Evolutionary conservation across 331 rosid genomes (phyloP).

Genomic region (Spiraea crenata): DNA sequence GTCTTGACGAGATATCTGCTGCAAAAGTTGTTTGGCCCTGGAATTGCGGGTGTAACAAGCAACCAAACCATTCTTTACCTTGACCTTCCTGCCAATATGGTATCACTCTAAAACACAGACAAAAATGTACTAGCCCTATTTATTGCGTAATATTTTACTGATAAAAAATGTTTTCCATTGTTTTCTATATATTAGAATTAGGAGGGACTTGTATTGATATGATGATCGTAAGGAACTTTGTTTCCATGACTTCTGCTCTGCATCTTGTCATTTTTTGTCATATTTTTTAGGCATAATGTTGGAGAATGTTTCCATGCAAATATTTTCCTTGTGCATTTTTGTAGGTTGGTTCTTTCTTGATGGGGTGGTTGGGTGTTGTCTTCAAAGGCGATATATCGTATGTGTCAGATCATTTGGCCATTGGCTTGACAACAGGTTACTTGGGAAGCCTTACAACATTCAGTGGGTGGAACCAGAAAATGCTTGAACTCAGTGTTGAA

Average conservation of each 20-base stretch:
- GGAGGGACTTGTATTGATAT: slow-evolving; percentile 2
- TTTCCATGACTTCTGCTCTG: background rate
- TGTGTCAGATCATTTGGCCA: slow-evolving; percentile 65
- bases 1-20: slow-evolving; percentile 71
- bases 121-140: background rate
- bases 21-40: slow-evolving; percentile 75
- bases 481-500: slow-evolving; percentile 67
- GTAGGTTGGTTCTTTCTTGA: slow-evolving; percentile 79
- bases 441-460: slow-evolving; percentile 93
- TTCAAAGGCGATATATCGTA: slow-evolving; percentile 64
- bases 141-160: background rate
- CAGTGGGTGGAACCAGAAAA: slow-evolving; percentile 90
- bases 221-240: background rate
- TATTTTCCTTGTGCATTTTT: slow-evolving; percentile 10
- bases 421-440: slow-evolving; percentile 78
- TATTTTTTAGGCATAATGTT: background rate
- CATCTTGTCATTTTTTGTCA: background rate
- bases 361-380: slow-evolving; percentile 92
- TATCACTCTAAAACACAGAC: slow-evolving; percentile 26
- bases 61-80: slow-evolving; percentile 53
- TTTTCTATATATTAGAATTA: background rate
- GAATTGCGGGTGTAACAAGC: slow-evolving; percentile 54
- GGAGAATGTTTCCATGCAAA: slow-evolving; percentile 13
- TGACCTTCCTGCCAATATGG: slow-evolving; percentile 95
- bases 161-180: background rate